phyloP scores from a whole-genome alignment of 2,329 filamentous ascomycete genomes.

The Arthrobotrys sphaeroides region DNA sequence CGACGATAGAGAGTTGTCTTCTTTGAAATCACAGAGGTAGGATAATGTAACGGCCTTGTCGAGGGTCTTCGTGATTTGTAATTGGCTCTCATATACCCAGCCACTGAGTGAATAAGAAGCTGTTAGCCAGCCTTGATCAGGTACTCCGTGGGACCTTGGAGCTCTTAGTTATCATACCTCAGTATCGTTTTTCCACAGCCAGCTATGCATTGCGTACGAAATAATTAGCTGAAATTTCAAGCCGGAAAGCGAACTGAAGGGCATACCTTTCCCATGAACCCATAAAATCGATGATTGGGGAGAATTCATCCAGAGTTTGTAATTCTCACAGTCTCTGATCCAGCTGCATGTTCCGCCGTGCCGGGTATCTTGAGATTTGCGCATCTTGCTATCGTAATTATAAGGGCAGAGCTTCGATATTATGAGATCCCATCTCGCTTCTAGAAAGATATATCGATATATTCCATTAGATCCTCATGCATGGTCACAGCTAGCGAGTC shows the following conservation, averaged over 20 bases:
- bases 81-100: slow-evolving; percentile 24
- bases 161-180: slow-evolving; percentile 6
- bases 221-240: background rate
- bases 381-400: slow-evolving; percentile 33
- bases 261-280: slow-evolving; percentile 43
- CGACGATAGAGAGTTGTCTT: slow-evolving; percentile 29
- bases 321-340: slow-evolving; percentile 2
- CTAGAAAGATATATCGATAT: background rate
- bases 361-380: background rate
- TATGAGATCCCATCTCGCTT: slow-evolving; percentile 22
- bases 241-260: background rate
- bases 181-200: slow-evolving; percentile 55
- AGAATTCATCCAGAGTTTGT: slow-evolving; percentile 2
- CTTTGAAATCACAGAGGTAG: slow-evolving; percentile 54
- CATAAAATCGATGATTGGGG: slow-evolving; percentile 4
- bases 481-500: too few relatives aligned
- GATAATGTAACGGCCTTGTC: slow-evolving; percentile 16
- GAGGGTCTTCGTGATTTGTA: background rate
- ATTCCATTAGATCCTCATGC: too few relatives aligned
- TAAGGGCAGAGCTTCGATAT: slow-evolving; percentile 20
- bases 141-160: too few relatives aligned
- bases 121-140: too few relatives aligned
- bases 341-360: slow-evolving; percentile 19
- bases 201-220: slow-evolving; percentile 12
- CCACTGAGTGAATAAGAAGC: background rate